These are phyloP conservation scores for Phytophthora colocasiae DNA, from an alignment of 352 stramenopile species.

Conservation along the genomic window DNA sequence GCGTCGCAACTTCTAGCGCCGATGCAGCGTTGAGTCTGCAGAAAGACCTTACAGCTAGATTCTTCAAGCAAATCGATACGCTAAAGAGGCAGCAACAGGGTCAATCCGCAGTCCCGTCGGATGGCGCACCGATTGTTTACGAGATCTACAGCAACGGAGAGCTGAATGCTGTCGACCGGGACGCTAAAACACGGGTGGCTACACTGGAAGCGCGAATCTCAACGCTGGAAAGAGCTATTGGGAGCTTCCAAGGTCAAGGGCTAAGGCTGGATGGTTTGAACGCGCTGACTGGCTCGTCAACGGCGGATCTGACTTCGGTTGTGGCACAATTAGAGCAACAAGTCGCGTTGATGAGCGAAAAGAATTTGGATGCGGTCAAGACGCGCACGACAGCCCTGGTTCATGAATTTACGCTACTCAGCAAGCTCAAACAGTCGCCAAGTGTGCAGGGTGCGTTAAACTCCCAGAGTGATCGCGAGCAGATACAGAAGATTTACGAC, in stretches of 20 bases:
- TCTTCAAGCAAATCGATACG: constrained; percentile 73
- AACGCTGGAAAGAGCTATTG: constrained; percentile 66
- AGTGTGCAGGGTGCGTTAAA: constrained; percentile 63
- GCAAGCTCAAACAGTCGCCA: constrained; percentile 81
- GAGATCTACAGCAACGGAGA: constrained; percentile 85
- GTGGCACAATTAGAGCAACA: constrained; percentile 72
- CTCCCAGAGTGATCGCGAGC: constrained; percentile 65
- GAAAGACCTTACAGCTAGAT: constrained; percentile 72
- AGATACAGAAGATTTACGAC: constrained; percentile 79
- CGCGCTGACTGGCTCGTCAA: constrained; percentile 23
- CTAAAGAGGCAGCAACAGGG: constrained; percentile 56
- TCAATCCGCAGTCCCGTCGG: constrained; percentile 11
- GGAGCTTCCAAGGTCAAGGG: constrained; percentile 59
- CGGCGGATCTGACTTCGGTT: constrained; percentile 49
- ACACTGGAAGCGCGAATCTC: constrained; percentile 67
- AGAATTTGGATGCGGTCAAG: constrained; percentile 84
- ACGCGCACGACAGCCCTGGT: constrained; percentile 76
- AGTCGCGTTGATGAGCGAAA: constrained; percentile 74
- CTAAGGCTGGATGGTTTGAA: constrained; percentile 53
- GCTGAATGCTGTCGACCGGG: constrained; percentile 70
- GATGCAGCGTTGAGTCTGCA: constrained; percentile 65
- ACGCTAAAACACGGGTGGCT: constrained; percentile 66
- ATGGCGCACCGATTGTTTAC: constrained; percentile 66
- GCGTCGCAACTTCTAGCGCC: constrained; percentile 18
- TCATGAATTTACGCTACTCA: constrained; percentile 79